Base-by-base conservation (phyloP, 805 yeast genomes). In the Ogataea populi-albae region DNA sequence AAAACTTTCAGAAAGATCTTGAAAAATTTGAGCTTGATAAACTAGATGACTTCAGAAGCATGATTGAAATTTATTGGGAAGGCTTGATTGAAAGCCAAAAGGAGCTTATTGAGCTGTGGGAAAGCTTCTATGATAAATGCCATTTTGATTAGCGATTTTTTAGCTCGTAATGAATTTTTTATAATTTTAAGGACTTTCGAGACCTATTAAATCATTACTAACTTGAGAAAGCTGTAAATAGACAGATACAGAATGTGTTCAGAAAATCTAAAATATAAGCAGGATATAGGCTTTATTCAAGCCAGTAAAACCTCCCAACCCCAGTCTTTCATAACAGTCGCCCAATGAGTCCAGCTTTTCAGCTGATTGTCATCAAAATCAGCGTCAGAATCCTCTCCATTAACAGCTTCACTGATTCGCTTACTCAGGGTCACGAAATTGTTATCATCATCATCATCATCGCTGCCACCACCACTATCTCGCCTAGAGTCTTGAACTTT, bases 51-150 rank as follows among this genome's bases (percentile, higher is more conserved):
- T 87, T 91, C 61, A 75, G 96, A 55, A 85, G 85, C 52, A 76
- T 88, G 43, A 85, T 91, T 34, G 98, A 93, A 61, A 81, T 91
- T 9, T 89, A 80, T 52, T 73, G 94, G 55, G 98, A 93, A 59
- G 78, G 93, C 34, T 75, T 93, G 17, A 84, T 89, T 36, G 98
- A 93, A 61, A 73, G 88, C 21, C 98, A 93, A 61, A 93, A 93
- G 63, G 96, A 88, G 57, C 79, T 83, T 21, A 85, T 85, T 40
- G 94, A 85, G 54, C 59, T 81, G n/a, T 85, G 91, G 86, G 93
- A 85, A 57, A 79, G 88, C 0, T 93, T 91, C 55, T 88, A 87
- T 54, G 86, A 81, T 33, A 66, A 60, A 32, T 60, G 65, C 40
- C 52, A 56, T 14, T 61, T 62, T 42, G 54, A 55, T 29, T 37